Base-by-base conservation (phyloP, 768 basidiomycete species). In the Suillus luteus region DNA sequence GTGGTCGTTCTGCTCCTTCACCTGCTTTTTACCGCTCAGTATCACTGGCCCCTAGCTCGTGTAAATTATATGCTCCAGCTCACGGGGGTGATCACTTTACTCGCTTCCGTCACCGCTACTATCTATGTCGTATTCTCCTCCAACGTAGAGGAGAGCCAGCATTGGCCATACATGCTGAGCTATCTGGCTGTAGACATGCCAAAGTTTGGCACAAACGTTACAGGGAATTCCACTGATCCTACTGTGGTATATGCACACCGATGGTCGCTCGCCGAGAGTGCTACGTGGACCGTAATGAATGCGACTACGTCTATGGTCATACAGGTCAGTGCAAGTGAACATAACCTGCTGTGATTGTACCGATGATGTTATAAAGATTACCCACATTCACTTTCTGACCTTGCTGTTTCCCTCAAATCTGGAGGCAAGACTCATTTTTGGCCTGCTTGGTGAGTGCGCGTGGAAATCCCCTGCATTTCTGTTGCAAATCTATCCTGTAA, bases 321-420 rank as follows among this genome's bases (percentile, higher is more conserved):
- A 19, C 95, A 97, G 83, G 96, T 93, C 64, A 62, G 85, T 78
- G 40, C 11, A 40, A 52, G 49, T 10, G 9, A 46, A 11, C 8
- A 9, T 27, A 40, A 12, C 35, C 48, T 5, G 17, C 27, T 41
- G 35, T n/a, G 19, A 3, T 35, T 40, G 59, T 64, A 63, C 61
- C 55, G 1, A 35, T 37, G 7, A 5, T 22, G 27, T 8, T 15
- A 60, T 19, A 1, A 71, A 98, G 94, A 91, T 95, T 58, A 96
- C 97, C 0, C 96, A 99, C 73, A 97, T 99, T 58, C 97, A 99
- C 75, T 98, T 99, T 76, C 82, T 99, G 61, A 96, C 97, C 8
- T 83, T 99, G 12, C 82, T 99, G 11, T 99, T 93, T 74, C 97
- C 97, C 8, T 98, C 96, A 24, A 80, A 84, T 31, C 83, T 96